phyloP scores from a whole-genome alignment of 805 yeast species.

The Zygosaccharomyces pseudorouxii region DNA sequence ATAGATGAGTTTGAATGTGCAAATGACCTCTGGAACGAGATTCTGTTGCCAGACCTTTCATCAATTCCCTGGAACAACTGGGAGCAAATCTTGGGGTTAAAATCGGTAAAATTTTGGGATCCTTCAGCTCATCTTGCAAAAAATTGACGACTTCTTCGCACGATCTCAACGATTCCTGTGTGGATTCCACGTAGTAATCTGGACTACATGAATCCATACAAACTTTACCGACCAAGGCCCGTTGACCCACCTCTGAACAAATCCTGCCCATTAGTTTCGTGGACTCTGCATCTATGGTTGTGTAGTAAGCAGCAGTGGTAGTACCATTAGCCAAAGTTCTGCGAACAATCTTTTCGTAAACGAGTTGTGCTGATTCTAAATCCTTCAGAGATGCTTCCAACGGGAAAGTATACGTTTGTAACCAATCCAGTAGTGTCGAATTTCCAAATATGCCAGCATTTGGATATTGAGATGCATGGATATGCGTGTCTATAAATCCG shows the following conservation, averaged over 20 bases:
- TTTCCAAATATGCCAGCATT: constrained; percentile 81
- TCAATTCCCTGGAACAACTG: constrained; percentile 61
- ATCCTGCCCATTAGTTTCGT: constrained; percentile 73
- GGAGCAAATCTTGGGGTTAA: constrained; percentile 95
- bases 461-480: constrained; percentile 82
- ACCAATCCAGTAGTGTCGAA: constrained; percentile 84
- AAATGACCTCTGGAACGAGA: constrained; percentile 40
- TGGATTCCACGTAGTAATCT: constrained; percentile 57
- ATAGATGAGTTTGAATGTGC: constrained; percentile 86
- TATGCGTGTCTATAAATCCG: constrained; percentile 78
- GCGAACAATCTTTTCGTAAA: constrained; percentile 63
- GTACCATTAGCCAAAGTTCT: constrained; percentile 79
- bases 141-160: constrained; percentile 56
- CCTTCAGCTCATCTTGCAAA: constrained; percentile 48
- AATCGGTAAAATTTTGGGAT: constrained; percentile 60
- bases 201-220: constrained; percentile 90
- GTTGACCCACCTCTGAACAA: constrained; percentile 64
- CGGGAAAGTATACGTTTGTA: constrained; percentile 82
- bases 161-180: constrained; percentile 49
- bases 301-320: constrained; percentile 87
- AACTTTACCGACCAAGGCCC: constrained; percentile 88
- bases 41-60: constrained; percentile 59
- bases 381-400: constrained; percentile 66
- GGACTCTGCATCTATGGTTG: constrained; percentile 77
- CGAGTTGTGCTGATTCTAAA: constrained; percentile 47